Evolutionary conservation across 805 yeast species (phyloP).

Genomic region (Lipomyces sp.): DNA sequence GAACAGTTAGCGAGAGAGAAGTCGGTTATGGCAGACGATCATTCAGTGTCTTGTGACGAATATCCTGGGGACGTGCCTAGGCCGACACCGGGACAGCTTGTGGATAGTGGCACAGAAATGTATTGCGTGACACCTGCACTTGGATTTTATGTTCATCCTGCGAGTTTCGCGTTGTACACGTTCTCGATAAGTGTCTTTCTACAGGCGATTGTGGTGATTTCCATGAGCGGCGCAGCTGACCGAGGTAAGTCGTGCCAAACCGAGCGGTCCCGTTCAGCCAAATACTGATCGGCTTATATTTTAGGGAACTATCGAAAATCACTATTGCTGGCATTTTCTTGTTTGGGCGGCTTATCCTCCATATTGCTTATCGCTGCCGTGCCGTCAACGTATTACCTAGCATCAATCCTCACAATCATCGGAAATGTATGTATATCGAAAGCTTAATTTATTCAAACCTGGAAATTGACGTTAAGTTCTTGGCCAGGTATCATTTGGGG

Average conservation of each 20-base stretch:
- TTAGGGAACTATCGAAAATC: constrained; percentile 58
- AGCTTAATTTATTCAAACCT: background rate
- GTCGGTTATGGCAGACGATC: constrained; percentile 68
- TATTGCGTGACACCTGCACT: constrained; percentile 56
- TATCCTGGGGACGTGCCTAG: constrained; percentile 8
- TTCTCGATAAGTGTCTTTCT: constrained; percentile 71
- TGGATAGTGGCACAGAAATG: constrained; percentile 29
- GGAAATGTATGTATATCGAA: constrained; percentile 52
- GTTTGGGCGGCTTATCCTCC: constrained; percentile 62
- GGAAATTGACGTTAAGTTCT: background rate
- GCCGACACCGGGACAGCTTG: constrained; percentile 27
- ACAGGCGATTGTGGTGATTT: constrained; percentile 72
- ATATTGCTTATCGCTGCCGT: constrained; percentile 51
- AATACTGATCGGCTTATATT: background rate
- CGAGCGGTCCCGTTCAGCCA: background rate
- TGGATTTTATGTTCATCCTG: constrained; percentile 63
- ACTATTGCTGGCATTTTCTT: constrained; percentile 61
- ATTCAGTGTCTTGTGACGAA: constrained; percentile 57
- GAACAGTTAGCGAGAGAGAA: constrained; percentile 75
- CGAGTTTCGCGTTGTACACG: constrained; percentile 74
- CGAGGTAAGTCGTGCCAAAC: constrained; percentile 45
- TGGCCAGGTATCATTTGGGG: constrained; percentile 62
- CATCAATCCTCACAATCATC: constrained; percentile 59
- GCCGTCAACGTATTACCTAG: constrained; percentile 54
- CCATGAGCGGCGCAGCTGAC: constrained; percentile 75